A percentile compares a stretch with the other conserved stretches of the same genome.
phyloP scores from a whole-genome alignment of 2,329 filamentous ascomycete genomes.

The Clathrospora elynae region DNA sequence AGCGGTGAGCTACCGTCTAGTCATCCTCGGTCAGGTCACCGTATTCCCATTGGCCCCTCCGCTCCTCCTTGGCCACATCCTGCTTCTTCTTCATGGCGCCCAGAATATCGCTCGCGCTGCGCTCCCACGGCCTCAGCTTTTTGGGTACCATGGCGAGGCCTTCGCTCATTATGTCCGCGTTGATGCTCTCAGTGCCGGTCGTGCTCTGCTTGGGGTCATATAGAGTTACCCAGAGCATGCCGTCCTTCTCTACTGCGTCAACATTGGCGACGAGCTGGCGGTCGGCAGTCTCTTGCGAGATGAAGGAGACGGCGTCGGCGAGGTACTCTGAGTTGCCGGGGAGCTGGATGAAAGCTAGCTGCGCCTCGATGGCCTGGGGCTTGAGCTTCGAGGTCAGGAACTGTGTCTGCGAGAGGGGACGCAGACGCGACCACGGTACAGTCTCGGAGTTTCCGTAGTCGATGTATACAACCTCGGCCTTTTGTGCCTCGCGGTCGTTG shows the following conservation, averaged over 20 bases:
- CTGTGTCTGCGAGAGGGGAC: conserved; percentile 76
- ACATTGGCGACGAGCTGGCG: conserved; percentile 87
- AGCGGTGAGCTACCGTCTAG: conserved; percentile 18
- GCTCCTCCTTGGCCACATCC: conserved; percentile 75
- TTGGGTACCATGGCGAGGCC: conserved; percentile 89
- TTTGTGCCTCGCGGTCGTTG: conserved; percentile 86
- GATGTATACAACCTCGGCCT: conserved; percentile 89
- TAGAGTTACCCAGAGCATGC: conserved; percentile 82
- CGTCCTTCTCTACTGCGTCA: conserved; percentile 82
- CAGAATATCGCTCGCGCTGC: conserved; percentile 72
- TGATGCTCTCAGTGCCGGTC: conserved; percentile 77
- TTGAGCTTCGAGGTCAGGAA: conserved; percentile 79
- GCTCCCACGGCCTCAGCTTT: conserved; percentile 92
- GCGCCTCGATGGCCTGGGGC: conserved; percentile 84
- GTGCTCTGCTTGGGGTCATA: conserved; percentile 72
- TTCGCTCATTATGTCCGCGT: conserved; percentile 81
- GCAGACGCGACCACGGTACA: conserved; percentile 81
- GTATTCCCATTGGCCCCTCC: conserved; percentile 96
- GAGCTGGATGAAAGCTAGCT: conserved; percentile 86
- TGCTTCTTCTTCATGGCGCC: conserved; percentile 74
- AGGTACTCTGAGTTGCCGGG: conserved; percentile 79
- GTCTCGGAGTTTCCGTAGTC: conserved; percentile 96
- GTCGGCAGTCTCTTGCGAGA: conserved; percentile 74
- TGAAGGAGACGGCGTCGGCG: conserved; percentile 74
- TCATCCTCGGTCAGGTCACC: conserved; percentile 81